phyloP scores from a whole-genome alignment of 768 basidiomycete species.

The Rhodotorula toruloides region DNA sequence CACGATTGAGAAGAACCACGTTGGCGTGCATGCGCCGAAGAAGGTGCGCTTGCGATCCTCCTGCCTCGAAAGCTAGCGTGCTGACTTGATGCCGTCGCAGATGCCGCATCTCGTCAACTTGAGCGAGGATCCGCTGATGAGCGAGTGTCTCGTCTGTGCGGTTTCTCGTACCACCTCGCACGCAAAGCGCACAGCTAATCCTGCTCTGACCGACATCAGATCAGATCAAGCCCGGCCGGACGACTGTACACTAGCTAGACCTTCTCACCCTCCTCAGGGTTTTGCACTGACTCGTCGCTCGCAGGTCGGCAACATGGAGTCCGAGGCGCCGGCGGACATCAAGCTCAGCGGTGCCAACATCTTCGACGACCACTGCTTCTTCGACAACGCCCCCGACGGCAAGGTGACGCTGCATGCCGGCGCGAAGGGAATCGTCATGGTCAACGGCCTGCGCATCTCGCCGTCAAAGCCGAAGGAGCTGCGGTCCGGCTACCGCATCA shows the following conservation, averaged over 20 bases:
- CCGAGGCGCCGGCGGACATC: slow-evolving; percentile 73
- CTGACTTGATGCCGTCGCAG: slow-evolving; percentile 49
- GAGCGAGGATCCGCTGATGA: slow-evolving; percentile 83
- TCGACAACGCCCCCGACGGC: slow-evolving; percentile 72
- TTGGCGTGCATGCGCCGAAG: slow-evolving; percentile 97
- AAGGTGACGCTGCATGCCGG: slow-evolving; percentile 75
- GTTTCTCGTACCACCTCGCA: no score
- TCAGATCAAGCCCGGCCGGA: slow-evolving; percentile 79
- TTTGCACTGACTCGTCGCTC: not conserved
- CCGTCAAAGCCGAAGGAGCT: slow-evolving; percentile 78
- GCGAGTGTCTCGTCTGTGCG: slow-evolving; percentile 45
- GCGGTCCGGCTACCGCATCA: slow-evolving; percentile 90
- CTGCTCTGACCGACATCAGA: slow-evolving; percentile 45
- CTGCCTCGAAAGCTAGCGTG: not conserved
- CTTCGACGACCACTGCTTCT: slow-evolving; percentile 82
- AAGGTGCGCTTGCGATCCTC: slow-evolving; percentile 53
- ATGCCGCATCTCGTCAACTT: slow-evolving; percentile 87
- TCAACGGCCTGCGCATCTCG: slow-evolving; percentile 84
- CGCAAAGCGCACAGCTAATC: not conserved
- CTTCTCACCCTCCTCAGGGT: not conserved
- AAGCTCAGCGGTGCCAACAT: slow-evolving; percentile 89
- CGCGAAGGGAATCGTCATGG: slow-evolving; percentile 77
- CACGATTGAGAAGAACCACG: slow-evolving; percentile 90
- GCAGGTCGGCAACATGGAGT: slow-evolving; percentile 82
- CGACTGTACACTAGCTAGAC: slow-evolving; percentile 53